Base-by-base conservation (phyloP, 768 basidiomycete species). In the Porphyrellus cyaneotinctus region DNA sequence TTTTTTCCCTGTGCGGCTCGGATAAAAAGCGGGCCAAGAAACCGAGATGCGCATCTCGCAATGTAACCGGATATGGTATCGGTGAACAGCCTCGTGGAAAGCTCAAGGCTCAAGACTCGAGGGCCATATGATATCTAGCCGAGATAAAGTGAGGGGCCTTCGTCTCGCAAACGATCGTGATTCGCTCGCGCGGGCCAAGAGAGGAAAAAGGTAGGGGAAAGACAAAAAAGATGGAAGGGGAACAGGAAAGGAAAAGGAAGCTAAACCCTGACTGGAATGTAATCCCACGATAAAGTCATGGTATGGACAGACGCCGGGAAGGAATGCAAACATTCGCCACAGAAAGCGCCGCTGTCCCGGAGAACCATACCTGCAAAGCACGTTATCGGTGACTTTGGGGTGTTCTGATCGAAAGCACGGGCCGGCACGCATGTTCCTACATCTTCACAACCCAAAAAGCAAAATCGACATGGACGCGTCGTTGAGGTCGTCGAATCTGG, bases 51-150 rank as follows among this genome's bases (percentile, higher is more conserved):
- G 6, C 33, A 43, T 51, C 45, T 48, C 18, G 20, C 51, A 63
- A 61, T 68, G 42, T 65, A 59, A 18, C 66, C 62, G 37, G 56
- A 56, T 67, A 41, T 54, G 57, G 66, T 14, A 47, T 26, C n/a
- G 28, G 43, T 33, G 33, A 38, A 50, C 38, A 14, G 56, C 67
- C 65, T 63, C 66, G 55, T 70, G 67, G 66, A 62, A 62, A 52
- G 49, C 59, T 58, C 61, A 49, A 68, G 67, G 65, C 58, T 6
- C 2, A 20, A 20, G 67, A 63, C 58, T 6, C 2, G n/a, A 20
- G 33, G 47, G 20, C 18, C 26, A 42, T 24, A 26, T 20, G 45
- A 31, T 59, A 67, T 69, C 66, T 67, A 64, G 30, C 51, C 66
- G 65, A 64, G 55, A 61, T 59, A 64, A 59, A 49, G 30, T 20